Percentiles rank a stretch among this genome's conserved stretches.
Evolutionary conservation across 1,284 basidiomycete species (phyloP).

Genomic region (Apiotrichum gamsii): DNA sequence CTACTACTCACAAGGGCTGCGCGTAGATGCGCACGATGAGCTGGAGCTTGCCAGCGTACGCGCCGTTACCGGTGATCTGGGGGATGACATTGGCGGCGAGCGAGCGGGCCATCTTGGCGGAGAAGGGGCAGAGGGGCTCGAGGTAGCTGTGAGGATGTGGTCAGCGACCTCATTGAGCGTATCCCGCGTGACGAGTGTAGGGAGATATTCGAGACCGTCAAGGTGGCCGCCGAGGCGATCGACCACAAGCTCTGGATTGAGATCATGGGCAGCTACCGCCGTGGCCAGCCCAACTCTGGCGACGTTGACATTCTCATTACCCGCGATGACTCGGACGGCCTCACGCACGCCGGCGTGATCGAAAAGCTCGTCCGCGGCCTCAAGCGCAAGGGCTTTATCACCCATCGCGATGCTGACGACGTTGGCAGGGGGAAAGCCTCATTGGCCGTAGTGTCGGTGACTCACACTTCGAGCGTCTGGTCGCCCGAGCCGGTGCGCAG

Average conservation of each 20-base stretch:
- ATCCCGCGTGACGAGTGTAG: slow-evolving; percentile 77
- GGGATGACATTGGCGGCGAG: slow-evolving; percentile 45
- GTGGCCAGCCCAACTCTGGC: slow-evolving; percentile 70
- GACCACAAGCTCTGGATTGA: slow-evolving; percentile 68
- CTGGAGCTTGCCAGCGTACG: slow-evolving; percentile 71
- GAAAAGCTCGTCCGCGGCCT: slow-evolving; percentile 56
- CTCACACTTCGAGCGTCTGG: slow-evolving; percentile 71
- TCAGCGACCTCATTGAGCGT: slow-evolving; percentile 50
- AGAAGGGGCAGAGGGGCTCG: slow-evolving; percentile 82
- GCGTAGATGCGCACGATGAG: slow-evolving; percentile 73
- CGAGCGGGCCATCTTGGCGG: slow-evolving; percentile 46
- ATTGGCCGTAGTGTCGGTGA: background rate
- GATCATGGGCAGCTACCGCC: slow-evolving; percentile 83
- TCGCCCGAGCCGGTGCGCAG: slow-evolving; percentile 64
- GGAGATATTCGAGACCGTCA: slow-evolving; percentile 64
- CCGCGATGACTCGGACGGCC: slow-evolving; percentile 62
- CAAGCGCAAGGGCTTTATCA: slow-evolving; percentile 58
- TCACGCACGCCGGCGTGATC: slow-evolving; percentile 59
- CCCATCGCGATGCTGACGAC: slow-evolving; percentile 67
- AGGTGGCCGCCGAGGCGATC: slow-evolving; percentile 60
- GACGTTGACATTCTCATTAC: slow-evolving; percentile 88
- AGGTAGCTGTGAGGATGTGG: slow-evolving; percentile 35
- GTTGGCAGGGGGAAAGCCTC: background rate
- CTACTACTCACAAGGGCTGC: slow-evolving; percentile 55
- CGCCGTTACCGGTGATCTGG: slow-evolving; percentile 53